phyloP scores from a whole-genome alignment of 169 alveolate genomes.

The Plasmodium coatneyi region DNA sequence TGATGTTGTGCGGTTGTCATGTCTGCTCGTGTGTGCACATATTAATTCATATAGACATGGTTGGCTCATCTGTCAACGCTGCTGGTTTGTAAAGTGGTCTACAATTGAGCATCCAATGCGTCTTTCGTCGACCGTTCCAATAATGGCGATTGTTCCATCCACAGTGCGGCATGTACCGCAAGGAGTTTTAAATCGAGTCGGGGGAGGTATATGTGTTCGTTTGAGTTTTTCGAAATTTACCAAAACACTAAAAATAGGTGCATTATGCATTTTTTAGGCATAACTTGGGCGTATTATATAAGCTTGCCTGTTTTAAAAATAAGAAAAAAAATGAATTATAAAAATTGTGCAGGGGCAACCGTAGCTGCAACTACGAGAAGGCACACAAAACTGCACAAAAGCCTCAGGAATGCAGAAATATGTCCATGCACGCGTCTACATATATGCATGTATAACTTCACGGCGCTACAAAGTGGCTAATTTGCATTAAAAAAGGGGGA shows the following conservation, averaged over 20 bases:
- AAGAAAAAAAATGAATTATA: not conserved
- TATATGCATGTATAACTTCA: not conserved
- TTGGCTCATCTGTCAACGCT: not conserved
- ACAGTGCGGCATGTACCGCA: not conserved
- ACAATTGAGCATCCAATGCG: not conserved
- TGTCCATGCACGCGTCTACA: not conserved
- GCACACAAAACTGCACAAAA: not conserved
- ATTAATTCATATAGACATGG: not conserved
- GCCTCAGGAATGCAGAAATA: not conserved
- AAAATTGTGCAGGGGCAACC: not conserved
- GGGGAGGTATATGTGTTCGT: not conserved
- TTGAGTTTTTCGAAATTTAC: constrained; percentile 3
- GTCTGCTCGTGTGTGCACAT: not conserved
- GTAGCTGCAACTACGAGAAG: not conserved
- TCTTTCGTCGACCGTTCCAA: not conserved
- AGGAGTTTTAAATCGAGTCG: not conserved
- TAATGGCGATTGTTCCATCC: not conserved
- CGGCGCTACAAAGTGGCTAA: not conserved
- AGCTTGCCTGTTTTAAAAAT: not conserved
- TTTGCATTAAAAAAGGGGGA: not conserved
- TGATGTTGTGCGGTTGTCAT: not conserved
- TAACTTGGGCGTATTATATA: not conserved
- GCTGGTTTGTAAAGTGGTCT: not conserved
- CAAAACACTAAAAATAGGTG: not conserved
- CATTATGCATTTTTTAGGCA: not conserved